Evolutionary conservation across 805 yeast genomes (phyloP).

Genomic region (Sungouiozyma intestinalis): DNA sequence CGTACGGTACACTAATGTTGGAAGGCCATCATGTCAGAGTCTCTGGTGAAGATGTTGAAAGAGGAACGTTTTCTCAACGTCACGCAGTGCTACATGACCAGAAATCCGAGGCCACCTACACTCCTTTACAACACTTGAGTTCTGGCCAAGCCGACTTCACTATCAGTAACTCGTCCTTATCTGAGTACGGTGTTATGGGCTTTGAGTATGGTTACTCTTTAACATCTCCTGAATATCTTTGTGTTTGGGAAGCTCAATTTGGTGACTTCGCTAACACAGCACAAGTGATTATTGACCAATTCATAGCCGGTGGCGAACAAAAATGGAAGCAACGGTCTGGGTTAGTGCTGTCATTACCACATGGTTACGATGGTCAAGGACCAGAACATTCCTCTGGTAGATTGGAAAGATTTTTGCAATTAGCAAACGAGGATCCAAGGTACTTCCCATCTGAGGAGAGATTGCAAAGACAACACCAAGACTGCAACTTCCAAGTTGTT

Average conservation of each 20-base stretch:
- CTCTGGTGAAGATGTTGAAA: slow-evolving; percentile 98
- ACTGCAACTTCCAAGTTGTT: slow-evolving; percentile 94
- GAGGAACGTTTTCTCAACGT: slow-evolving; percentile 99
- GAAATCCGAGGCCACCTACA: slow-evolving; percentile 67
- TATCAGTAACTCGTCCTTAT: slow-evolving; percentile 88
- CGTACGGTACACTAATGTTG: slow-evolving; percentile 80
- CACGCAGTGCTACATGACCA: slow-evolving; percentile 98
- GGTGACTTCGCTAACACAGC: slow-evolving; percentile 99
- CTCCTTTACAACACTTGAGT: slow-evolving; percentile 73
- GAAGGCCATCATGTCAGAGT: slow-evolving; percentile 97
- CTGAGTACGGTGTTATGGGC: slow-evolving; percentile 99
- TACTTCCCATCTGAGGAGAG: slow-evolving; percentile 82
- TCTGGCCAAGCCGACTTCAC: slow-evolving; percentile 78
- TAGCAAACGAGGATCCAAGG: slow-evolving; percentile 94
- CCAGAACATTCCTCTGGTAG: slow-evolving; percentile 99
- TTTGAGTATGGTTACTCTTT: slow-evolving; percentile 98
- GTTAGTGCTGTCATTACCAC: slow-evolving; percentile 88
- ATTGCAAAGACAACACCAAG: slow-evolving; percentile 96
- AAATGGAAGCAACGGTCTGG: slow-evolving; percentile 99
- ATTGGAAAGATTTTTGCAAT: slow-evolving; percentile 90
- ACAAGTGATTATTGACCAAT: slow-evolving; percentile 94
- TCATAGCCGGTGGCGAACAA: slow-evolving; percentile 91
- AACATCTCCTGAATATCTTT: slow-evolving; percentile 93
- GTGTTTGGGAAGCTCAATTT: slow-evolving; percentile 99
- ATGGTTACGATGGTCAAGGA: slow-evolving; percentile 99